phyloP scores from a whole-genome alignment of 192 early-diverging fungal genomes.

The Linnemannia zychae region DNA sequence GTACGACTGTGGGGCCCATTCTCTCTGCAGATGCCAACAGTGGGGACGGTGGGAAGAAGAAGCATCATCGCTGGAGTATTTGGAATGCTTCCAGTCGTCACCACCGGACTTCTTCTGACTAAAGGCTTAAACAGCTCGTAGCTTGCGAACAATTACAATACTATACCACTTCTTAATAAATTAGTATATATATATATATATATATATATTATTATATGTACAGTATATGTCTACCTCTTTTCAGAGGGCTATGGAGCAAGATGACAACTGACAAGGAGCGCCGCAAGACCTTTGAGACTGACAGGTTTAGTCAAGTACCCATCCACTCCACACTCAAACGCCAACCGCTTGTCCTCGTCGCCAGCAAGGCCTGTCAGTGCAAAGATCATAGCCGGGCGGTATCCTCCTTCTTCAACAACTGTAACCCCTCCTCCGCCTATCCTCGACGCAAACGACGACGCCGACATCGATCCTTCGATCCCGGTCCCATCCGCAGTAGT shows the following conservation, averaged over 20 bases:
- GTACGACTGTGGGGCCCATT: slow-evolving; percentile 13
- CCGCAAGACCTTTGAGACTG: slow-evolving; percentile 42
- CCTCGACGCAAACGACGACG: not conserved
- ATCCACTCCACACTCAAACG: slow-evolving; percentile 61
- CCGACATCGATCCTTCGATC: not conserved
- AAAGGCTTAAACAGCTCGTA: not conserved
- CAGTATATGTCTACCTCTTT: no score
- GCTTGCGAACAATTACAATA: no score
- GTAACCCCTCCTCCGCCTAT: not conserved
- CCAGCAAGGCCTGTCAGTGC: slow-evolving; percentile 60
- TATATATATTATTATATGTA: not conserved
- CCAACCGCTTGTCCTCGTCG: slow-evolving; percentile 55
- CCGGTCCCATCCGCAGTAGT: not conserved
- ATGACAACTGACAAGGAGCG: slow-evolving; percentile 9
- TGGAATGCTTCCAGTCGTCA: slow-evolving; percentile 20
- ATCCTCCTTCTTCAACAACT: slow-evolving; percentile 2
- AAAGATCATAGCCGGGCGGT: slow-evolving; percentile 48
- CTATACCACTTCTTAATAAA: not conserved
- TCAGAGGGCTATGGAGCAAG: no score
- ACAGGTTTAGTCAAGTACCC: slow-evolving; percentile 62
- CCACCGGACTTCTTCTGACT: slow-evolving; percentile 16
- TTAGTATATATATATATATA: not conserved
- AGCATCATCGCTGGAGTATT: slow-evolving; percentile 49
- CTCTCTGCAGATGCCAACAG: not conserved
- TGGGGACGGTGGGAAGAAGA: slow-evolving; percentile 19